These are phyloP conservation scores for Botryotinia convoluta DNA, from an alignment of 2,329 filamentous ascomycete genomes.

Conservation along the genomic window DNA sequence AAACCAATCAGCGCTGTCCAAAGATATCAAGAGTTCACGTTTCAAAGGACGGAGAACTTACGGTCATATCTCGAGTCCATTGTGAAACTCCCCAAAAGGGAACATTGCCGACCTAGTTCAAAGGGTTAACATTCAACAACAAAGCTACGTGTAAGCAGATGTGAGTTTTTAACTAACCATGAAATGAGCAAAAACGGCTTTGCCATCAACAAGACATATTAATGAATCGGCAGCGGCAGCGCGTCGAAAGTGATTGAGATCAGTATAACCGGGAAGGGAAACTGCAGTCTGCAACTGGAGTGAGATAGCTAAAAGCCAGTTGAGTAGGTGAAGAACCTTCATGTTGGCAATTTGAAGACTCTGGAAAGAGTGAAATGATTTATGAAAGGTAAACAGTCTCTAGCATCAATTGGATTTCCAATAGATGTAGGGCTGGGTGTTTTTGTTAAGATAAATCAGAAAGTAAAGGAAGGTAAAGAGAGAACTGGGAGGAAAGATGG, in stretches of 20 bases:
- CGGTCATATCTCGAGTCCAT: neutral
- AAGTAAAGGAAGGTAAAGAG: neutral
- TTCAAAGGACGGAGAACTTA: neutral
- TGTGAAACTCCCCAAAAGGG: neutral
- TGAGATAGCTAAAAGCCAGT: neutral
- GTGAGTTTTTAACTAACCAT: neutral
- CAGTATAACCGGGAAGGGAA: neutral
- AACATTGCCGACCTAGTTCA: slow-evolving; percentile 1
- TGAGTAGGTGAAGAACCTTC: neutral
- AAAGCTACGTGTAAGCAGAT: neutral
- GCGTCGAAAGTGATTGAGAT: neutral
- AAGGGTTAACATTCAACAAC: neutral
- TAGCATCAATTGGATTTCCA: neutral
- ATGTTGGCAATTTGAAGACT: neutral
- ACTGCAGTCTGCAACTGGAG: neutral
- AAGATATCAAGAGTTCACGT: neutral
- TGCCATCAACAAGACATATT: neutral
- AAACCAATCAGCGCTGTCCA: neutral
- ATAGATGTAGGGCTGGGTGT: neutral
- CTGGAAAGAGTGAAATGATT: neutral
- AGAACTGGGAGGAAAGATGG: neutral
- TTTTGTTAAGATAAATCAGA: neutral
- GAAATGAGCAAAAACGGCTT: slow-evolving; percentile 9
- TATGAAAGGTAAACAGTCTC: neutral
- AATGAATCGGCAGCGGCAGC: neutral